phyloP scores from a whole-genome alignment of 2,329 filamentous ascomycete species.

The Xylaria sp. region DNA sequence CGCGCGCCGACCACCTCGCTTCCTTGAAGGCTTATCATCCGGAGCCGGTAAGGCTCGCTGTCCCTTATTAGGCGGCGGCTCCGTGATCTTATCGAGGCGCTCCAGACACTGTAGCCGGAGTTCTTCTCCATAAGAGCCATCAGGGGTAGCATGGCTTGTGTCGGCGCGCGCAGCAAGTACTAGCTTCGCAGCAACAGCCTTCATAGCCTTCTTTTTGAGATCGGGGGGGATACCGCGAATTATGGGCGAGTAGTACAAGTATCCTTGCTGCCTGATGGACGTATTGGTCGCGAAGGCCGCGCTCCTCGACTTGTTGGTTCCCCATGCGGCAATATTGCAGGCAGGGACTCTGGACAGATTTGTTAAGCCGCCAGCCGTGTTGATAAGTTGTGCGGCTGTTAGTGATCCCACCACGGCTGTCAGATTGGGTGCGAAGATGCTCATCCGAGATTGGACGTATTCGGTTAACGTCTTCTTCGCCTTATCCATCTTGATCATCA shows the following conservation, averaged over 20 bases:
- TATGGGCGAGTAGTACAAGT: constrained; percentile 90
- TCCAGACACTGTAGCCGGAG: constrained; percentile 85
- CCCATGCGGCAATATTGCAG: constrained; percentile 90
- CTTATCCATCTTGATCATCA: constrained; percentile 86
- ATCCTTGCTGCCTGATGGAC: constrained; percentile 89
- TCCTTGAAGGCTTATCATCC: constrained; percentile 93
- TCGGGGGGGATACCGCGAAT: constrained; percentile 86
- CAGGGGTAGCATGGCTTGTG: constrained; percentile 80
- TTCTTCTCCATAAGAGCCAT: constrained; percentile 84
- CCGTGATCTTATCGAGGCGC: constrained; percentile 90
- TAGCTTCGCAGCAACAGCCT: constrained; percentile 92
- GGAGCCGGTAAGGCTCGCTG: constrained; percentile 87
- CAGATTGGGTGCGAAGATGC: constrained; percentile 92
- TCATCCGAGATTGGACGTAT: constrained; percentile 98
- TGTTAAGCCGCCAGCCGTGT: constrained; percentile 87
- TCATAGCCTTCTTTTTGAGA: constrained; percentile 91
- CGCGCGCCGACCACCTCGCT: constrained; percentile 88
- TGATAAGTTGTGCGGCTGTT: constrained; percentile 95
- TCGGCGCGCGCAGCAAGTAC: constrained; percentile 94
- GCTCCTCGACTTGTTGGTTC: constrained; percentile 82
- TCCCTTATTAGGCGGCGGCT: constrained; percentile 90
- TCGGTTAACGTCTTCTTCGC: constrained; percentile 89
- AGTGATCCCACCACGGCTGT: constrained; percentile 90
- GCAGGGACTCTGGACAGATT: constrained; percentile 91
- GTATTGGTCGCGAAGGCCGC: constrained; percentile 89